A percentile compares a stretch with the other conserved stretches of the same genome.
These are phyloP conservation scores for Phytophthora macrochlamydospora DNA, from an alignment of 352 stramenopile species.

Conservation along the genomic window DNA sequence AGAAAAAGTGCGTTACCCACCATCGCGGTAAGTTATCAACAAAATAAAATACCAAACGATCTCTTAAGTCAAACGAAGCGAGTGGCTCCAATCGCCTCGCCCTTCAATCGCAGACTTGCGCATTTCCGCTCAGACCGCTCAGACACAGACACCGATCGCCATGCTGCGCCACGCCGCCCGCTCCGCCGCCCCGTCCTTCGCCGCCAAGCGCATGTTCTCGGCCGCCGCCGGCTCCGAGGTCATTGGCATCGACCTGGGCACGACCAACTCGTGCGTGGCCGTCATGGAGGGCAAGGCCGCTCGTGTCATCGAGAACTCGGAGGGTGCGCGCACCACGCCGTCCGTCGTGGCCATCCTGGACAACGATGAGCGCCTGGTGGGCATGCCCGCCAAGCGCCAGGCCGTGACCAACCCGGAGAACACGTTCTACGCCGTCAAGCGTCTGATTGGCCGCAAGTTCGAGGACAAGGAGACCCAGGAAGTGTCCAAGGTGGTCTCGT, in stretches of 20 bases:
- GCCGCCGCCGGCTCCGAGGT: constrained; percentile 51
- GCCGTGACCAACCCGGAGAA: neutral
- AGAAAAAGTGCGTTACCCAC: neutral
- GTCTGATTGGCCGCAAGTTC: neutral
- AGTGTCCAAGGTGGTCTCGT: neutral
- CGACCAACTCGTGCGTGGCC: neutral
- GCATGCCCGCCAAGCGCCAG: neutral
- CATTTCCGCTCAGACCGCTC: constrained; percentile 28
- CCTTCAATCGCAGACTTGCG: constrained; percentile 43
- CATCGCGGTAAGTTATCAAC: neutral
- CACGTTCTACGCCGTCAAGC: neutral
- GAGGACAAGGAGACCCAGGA: neutral
- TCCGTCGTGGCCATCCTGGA: constrained; percentile 44
- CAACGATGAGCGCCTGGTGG: neutral
- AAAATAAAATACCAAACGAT: no score
- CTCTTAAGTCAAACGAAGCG: constrained; percentile 26
- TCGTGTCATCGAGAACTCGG: neutral
- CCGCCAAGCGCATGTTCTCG: constrained; percentile 57
- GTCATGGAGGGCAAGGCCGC: neutral
- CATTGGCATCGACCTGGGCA: constrained; percentile 24
- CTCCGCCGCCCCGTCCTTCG: constrained; percentile 22
- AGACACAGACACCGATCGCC: neutral
- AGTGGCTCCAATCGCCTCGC: constrained; percentile 21
- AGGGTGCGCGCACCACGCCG: neutral
- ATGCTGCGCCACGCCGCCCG: constrained; percentile 31